Evolutionary conservation across 768 basidiomycete genomes (phyloP).

Genomic region (Strobilomyces echinocephalus): DNA sequence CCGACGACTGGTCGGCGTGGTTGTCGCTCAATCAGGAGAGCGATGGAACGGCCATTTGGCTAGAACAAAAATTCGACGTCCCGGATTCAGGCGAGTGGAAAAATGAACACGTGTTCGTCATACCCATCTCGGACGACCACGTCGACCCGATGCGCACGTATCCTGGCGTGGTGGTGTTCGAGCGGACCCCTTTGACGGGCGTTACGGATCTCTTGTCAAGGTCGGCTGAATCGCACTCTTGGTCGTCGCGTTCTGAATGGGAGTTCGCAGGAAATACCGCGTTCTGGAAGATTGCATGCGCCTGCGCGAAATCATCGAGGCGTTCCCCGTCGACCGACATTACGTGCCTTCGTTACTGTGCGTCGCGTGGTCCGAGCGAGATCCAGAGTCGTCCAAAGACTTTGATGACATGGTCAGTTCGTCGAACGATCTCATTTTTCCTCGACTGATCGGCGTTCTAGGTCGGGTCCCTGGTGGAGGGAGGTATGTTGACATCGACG

Average conservation of each 20-base stretch:
- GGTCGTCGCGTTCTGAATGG: constrained; percentile 1
- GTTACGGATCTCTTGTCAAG: constrained; percentile 61
- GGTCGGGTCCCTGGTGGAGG: constrained; percentile 47
- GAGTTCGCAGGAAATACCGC: constrained; percentile 54
- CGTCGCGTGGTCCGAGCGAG: constrained; percentile 54
- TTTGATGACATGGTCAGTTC: constrained; percentile 55
- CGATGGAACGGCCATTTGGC: constrained; percentile 76
- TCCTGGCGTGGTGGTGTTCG: constrained; percentile 72
- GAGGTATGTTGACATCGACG: constrained; percentile 38
- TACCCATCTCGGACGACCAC: constrained; percentile 35
- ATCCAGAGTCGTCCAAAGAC: constrained; percentile 41
- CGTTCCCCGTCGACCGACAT: constrained; percentile 49
- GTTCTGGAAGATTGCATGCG: constrained; percentile 69
- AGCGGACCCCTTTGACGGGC: constrained; percentile 64
- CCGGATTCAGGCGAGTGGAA: constrained; percentile 61
- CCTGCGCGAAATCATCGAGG: constrained; percentile 56
- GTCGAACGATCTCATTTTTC: not conserved
- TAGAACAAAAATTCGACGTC: constrained; percentile 71
- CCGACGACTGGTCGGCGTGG: constrained; percentile 59
- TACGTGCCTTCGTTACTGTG: constrained; percentile 61
- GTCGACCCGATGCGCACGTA: constrained; percentile 26
- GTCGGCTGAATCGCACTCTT: constrained; percentile 32
- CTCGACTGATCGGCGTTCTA: constrained; percentile 22
- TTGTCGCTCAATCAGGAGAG: constrained; percentile 69
- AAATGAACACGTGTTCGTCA: constrained; percentile 55